A percentile compares a stretch with the other conserved stretches of the same genome.
These are phyloP conservation scores for Rhodocollybia butyracea DNA, from an alignment of 768 basidiomycete genomes.

Conservation along the genomic window DNA sequence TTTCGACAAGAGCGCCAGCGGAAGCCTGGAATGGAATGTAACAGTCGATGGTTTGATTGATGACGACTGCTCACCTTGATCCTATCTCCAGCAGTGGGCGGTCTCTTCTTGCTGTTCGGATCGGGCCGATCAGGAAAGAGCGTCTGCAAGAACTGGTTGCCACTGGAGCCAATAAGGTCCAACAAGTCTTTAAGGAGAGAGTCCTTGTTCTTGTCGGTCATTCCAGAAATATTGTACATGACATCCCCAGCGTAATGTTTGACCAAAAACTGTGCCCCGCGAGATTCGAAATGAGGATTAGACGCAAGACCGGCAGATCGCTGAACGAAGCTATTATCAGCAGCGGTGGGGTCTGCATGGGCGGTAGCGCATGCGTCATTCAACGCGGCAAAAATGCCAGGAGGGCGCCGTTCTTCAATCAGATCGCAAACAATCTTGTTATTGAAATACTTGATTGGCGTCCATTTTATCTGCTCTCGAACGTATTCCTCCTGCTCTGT, in stretches of 20 bases:
- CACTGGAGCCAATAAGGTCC: constrained; percentile 78
- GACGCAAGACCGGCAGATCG: constrained; percentile 76
- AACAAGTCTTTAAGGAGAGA: constrained; percentile 91
- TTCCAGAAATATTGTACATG: constrained; percentile 94
- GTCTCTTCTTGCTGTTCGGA: constrained; percentile 95
- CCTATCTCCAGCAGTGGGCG: constrained; percentile 95
- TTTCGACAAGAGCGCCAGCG: constrained; percentile 95
- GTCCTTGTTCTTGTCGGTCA: constrained; percentile 99
- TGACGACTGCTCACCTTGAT: constrained; percentile 66
- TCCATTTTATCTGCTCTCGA: constrained; percentile 98
- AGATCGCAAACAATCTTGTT: constrained; percentile 98
- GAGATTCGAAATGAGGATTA: constrained; percentile 92
- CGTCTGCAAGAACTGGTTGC: constrained; percentile 81
- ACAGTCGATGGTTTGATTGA: background rate
- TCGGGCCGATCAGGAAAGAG: constrained; percentile 95
- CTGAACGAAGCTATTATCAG: constrained; percentile 96
- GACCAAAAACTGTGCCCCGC: constrained; percentile 92
- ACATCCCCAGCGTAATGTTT: constrained; percentile 98
- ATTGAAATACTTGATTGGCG: constrained; percentile 98
- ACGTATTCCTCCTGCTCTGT: constrained; percentile 99
- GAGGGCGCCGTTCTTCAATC: constrained; percentile 94
- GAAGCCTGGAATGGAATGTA: constrained; percentile 51
- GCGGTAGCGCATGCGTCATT: constrained; percentile 99
- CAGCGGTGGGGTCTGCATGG: constrained; percentile 93
- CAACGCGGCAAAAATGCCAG: constrained; percentile 95